A percentile compares a stretch with the other conserved stretches of the same genome.
Evolutionary conservation across 2,329 filamentous ascomycete genomes (phyloP).

Genomic region (Nemania sp.): DNA sequence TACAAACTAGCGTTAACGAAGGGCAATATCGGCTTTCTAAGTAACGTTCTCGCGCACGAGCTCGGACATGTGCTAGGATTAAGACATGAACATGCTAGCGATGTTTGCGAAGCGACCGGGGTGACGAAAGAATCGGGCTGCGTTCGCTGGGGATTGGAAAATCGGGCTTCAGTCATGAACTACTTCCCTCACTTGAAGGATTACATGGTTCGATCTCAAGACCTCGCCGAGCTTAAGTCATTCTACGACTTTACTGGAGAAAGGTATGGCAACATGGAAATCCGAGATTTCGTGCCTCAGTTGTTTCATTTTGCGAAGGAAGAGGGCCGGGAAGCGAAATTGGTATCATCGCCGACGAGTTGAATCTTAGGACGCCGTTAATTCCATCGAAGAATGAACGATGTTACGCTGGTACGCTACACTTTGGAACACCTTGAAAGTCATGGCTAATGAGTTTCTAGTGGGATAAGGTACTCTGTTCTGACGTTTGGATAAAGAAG

Average conservation of each 20-base stretch:
- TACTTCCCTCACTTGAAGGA: not conserved
- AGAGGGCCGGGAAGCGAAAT: no score
- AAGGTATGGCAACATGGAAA: not conserved
- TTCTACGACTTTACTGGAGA: not conserved
- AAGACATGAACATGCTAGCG: constrained; percentile 3
- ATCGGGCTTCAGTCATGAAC: constrained; percentile 4
- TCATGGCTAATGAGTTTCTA: no score
- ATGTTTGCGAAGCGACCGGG: not conserved
- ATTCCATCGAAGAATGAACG: no score
- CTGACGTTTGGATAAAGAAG: no score
- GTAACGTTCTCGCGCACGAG: constrained; percentile 1
- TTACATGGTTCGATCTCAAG: not conserved
- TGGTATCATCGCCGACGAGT: no score
- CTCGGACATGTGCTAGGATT: constrained; percentile 3
- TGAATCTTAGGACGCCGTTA: no score
- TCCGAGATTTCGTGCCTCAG: not conserved
- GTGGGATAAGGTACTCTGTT: no score
- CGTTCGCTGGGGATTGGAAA: not conserved
- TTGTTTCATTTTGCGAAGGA: no score
- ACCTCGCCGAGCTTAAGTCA: not conserved
- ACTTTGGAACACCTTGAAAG: no score
- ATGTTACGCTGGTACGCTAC: no score
- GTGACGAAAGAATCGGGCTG: not conserved
- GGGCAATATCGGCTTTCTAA: not conserved
- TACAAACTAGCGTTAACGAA: not conserved